Evolutionary conservation across 176 grass and related monocot genomes (phyloP), one percentile per base, ranked within the genome.

Genomic region (Aegilops sharonensis): DNA sequence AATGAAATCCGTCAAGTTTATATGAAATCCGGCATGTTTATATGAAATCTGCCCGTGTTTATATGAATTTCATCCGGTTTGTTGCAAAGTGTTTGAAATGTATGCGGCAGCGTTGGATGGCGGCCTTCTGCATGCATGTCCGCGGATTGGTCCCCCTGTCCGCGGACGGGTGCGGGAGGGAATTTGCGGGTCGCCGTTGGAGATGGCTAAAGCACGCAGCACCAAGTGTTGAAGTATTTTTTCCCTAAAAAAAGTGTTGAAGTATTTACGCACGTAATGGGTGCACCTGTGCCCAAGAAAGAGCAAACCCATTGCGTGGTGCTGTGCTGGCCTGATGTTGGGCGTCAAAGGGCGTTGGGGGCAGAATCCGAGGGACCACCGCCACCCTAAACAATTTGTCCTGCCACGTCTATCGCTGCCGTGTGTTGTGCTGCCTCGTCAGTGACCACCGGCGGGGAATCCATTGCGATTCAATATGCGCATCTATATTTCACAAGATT

Each of bases 401-500:
- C 39, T 29, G 21, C 50, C 23, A n/a, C 68, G 35, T 36, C 80
- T 52, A 11, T 84, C 65, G 9, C 56, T 14, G 64, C 29, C 64
- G 21, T 71, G 20, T n/a, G 18, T 52, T 25, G 88, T 82, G 64
- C 27, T 18, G 39, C 52, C 35, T 29, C 50, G 70, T 29, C 62
- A 78, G 89, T 87, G 85, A 17, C 75, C 80, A 87, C 89, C 89
- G 80, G 68, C 81, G 21, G 67, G 59, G 81, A 54, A 91, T 91
- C 70, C 75, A 10, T 11, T 11, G 63, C 70, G 6, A 35, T 78
- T 83, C 57, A 79, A 65, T 57, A 65, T 74, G 84, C 74, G 65
- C 31, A 32, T 80, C 79, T 59, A 83, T 56, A 23, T 72, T 65
- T 73, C 72, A 27, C 50, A 56, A 32, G 32, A 82, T 64, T 36